A percentile compares a stretch with the other conserved stretches of the same genome.
Evolutionary conservation across 352 stramenopile species (phyloP).

Genomic region (Phytophthora syringae): DNA sequence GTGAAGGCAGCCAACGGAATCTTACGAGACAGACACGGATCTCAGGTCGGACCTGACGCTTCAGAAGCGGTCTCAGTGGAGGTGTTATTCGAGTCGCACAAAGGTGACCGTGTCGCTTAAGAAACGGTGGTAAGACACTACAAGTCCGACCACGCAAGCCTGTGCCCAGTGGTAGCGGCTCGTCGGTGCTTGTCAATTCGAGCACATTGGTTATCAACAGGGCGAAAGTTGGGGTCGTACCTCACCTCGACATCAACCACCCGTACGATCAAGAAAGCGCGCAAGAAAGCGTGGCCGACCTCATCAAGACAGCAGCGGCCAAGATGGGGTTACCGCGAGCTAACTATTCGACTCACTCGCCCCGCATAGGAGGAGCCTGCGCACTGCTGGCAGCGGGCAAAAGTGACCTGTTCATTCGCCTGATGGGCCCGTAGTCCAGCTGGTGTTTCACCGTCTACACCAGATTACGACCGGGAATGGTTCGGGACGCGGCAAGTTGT

Average conservation of each 20-base stretch:
- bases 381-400: constrained; percentile 30
- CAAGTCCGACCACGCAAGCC: constrained; percentile 3
- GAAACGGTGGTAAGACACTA: constrained; percentile 19
- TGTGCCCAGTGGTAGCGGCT: constrained; percentile 29
- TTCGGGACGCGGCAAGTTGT: constrained; percentile 25
- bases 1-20: constrained; percentile 9
- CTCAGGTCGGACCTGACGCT: not conserved
- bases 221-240: constrained; percentile 18
- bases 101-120: constrained; percentile 8
- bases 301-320: constrained; percentile 28
- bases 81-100: constrained; percentile 13
- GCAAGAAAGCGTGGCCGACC: constrained; percentile 8
- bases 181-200: constrained; percentile 19
- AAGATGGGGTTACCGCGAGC: constrained; percentile 8
- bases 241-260: constrained; percentile 10
- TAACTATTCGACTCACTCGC: constrained; percentile 32
- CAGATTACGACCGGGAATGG: constrained; percentile 20
- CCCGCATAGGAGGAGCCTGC: constrained; percentile 34
- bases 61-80: not conserved
- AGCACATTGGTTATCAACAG: constrained; percentile 1
- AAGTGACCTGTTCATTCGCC: constrained; percentile 31
- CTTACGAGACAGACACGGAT: constrained; percentile 1
- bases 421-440: constrained; percentile 31
- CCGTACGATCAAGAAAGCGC: constrained; percentile 25
- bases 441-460: constrained; percentile 38